A percentile compares a stretch with the other conserved stretches of the same genome.
These are phyloP conservation scores for Neurospora cerealis DNA, from an alignment of 495 filamentous ascomycete species.

Conservation along the genomic window DNA sequence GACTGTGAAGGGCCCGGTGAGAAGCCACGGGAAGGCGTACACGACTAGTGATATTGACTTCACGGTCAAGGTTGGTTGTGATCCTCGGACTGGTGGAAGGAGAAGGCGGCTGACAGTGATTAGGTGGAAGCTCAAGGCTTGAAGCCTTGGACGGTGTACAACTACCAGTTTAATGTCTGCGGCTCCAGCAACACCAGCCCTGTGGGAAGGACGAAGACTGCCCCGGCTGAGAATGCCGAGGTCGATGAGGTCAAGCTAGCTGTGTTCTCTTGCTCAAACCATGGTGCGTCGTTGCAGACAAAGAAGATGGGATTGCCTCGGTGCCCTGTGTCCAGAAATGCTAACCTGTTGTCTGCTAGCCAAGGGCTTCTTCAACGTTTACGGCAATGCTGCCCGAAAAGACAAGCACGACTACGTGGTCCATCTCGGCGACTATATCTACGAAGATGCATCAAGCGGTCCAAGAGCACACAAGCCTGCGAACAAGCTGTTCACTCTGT, in stretches of 20 bases:
- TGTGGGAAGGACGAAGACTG: slow-evolving; percentile 44
- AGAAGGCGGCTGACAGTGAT: slow-evolving; percentile 14
- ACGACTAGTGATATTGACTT: slow-evolving; percentile 58
- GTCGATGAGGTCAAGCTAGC: slow-evolving; percentile 33
- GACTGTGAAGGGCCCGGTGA: slow-evolving; percentile 26
- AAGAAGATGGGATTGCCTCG: background rate
- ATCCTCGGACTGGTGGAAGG: background rate
- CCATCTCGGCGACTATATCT: slow-evolving; percentile 59
- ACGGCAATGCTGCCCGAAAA: slow-evolving; percentile 54
- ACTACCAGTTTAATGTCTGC: slow-evolving; percentile 44
- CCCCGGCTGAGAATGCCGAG: slow-evolving; percentile 28
- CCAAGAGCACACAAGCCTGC: slow-evolving; percentile 19
- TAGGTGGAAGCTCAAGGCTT: slow-evolving; percentile 46
- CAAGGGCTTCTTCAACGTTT: slow-evolving; percentile 52
- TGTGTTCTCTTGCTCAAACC: slow-evolving; percentile 45
- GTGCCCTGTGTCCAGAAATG: slow-evolving; percentile 1
- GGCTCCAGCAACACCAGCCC: slow-evolving; percentile 33
- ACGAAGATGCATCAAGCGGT: slow-evolving; percentile 46
- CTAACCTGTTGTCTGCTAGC: slow-evolving; percentile 22
- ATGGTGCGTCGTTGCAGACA: slow-evolving; percentile 22
- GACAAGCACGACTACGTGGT: slow-evolving; percentile 52
- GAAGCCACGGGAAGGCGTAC: slow-evolving; percentile 41
- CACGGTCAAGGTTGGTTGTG: slow-evolving; percentile 43
- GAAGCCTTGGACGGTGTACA: slow-evolving; percentile 45
- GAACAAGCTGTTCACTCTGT: slow-evolving; percentile 27